Conservation (phyloP, 305 asterid species). For the Striga hermonthica region DNA sequence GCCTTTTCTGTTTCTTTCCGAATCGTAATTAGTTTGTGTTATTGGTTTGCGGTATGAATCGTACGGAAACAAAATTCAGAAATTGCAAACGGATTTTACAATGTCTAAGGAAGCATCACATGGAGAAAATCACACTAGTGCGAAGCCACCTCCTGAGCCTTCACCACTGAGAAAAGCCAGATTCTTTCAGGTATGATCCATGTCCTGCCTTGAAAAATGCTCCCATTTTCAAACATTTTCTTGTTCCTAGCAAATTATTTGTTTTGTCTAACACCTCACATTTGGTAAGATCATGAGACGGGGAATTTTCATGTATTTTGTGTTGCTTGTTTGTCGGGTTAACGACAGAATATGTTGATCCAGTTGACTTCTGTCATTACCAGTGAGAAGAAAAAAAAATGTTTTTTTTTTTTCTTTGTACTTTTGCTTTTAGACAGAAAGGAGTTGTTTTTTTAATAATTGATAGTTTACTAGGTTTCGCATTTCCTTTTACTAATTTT, state of each 20-base stretch:
- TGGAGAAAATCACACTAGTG: constrained; percentile 27
- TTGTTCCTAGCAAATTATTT: neutral
- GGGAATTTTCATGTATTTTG: neutral
- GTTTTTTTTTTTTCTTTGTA: no score
- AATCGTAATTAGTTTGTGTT: neutral
- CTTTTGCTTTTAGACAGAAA: no score
- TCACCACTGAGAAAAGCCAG: constrained; percentile 47
- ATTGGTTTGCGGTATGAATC: constrained; percentile 13
- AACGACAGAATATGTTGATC: no score
- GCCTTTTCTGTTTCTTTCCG: neutral
- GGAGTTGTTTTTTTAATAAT: no score
- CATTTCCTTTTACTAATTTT: no score
- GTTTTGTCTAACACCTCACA: neutral
- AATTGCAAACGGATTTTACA: constrained; percentile 21
- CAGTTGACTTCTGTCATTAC: no score
- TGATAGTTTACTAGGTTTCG: no score
- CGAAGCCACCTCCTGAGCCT: constrained; percentile 48
- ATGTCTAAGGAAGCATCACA: constrained; percentile 42
- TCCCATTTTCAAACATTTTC: neutral
- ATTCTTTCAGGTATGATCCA: constrained; percentile 32
- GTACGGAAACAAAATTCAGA: constrained; percentile 14
- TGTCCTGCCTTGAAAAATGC: neutral
- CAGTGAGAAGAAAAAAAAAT: no score
- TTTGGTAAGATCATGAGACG: neutral
- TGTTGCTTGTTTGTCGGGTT: neutral